These are phyloP conservation scores for Laetiporus sulphureus DNA, from an alignment of 1,284 basidiomycete genomes.

Conservation along the genomic window DNA sequence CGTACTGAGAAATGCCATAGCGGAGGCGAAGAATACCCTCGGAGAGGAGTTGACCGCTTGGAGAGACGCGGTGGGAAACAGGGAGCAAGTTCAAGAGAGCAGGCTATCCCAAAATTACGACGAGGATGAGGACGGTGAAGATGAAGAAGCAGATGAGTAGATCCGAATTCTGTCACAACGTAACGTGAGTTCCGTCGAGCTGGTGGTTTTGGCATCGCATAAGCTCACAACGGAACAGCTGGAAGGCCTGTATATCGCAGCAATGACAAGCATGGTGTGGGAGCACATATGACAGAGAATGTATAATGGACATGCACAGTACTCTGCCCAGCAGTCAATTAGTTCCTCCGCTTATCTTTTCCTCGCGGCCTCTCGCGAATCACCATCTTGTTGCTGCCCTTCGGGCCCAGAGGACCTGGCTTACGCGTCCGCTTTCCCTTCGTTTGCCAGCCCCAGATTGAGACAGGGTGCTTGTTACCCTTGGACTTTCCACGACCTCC, in stretches of 20 bases:
- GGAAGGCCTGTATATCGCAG: too few relatives aligned
- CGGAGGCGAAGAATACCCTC: constrained; percentile 41
- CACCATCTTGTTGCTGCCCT: constrained; percentile 94
- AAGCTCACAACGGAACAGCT: too few relatives aligned
- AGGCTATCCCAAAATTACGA: constrained; percentile 33
- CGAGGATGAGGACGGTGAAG: constrained; percentile 32
- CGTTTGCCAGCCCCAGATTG: constrained; percentile 87
- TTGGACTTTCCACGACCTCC: constrained; percentile 98
- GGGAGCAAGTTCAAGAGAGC: constrained; percentile 42
- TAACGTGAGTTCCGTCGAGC: too few relatives aligned
- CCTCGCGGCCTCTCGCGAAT: constrained; percentile 84
- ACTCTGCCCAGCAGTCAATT: constrained; percentile 9
- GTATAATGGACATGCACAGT: not conserved
- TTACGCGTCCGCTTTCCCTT: constrained; percentile 92
- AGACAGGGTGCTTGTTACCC: constrained; percentile 89
- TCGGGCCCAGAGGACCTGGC: constrained; percentile 79
- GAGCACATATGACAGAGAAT: not conserved
- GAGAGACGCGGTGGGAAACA: constrained; percentile 60
- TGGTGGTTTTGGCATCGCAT: too few relatives aligned
- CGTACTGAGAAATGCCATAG: constrained; percentile 41
- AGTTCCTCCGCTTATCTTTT: constrained; percentile 51
- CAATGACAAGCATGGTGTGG: not conserved
- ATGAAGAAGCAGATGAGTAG: constrained; percentile 24
- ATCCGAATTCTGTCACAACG: too few relatives aligned
- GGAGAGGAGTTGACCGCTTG: constrained; percentile 63